Evolutionary conservation across 805 yeast species (phyloP).

Genomic region (Diddensiella santjacobensis): DNA sequence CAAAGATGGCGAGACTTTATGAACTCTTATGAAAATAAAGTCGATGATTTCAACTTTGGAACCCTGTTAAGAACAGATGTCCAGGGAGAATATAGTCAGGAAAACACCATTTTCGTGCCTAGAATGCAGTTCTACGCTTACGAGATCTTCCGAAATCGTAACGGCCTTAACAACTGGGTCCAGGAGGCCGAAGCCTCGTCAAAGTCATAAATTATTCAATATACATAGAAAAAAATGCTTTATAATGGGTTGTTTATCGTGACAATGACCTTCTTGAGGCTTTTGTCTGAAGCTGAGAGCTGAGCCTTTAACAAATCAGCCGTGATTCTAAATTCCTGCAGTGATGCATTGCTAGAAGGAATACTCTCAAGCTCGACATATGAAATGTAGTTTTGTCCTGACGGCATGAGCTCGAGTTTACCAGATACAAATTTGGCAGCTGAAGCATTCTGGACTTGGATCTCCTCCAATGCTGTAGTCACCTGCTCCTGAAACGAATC

Average conservation of each 20-base stretch:
- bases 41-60: constrained; percentile 94
- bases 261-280: constrained; percentile 5
- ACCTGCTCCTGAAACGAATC: constrained; percentile 12
- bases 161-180: constrained; percentile 90
- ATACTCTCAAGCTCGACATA: constrained; percentile 7
- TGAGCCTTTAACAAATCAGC: neutral
- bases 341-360: neutral
- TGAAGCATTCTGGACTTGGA: constrained; percentile 1
- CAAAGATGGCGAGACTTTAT: constrained; percentile 87
- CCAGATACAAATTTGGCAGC: constrained; percentile 12
- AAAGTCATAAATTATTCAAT: too few relatives aligned
- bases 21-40: constrained; percentile 69
- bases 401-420: constrained; percentile 22
- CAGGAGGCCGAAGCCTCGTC: neutral
- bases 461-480: constrained; percentile 12
- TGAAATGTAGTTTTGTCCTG: constrained; percentile 22
- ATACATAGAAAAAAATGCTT: too few relatives aligned
- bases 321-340: neutral
- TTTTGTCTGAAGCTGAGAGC: constrained; percentile 7
- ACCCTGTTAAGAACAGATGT: constrained; percentile 78
- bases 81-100: constrained; percentile 71
- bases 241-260: constrained; percentile 11
- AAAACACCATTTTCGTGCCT: constrained; percentile 80
- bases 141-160: constrained; percentile 89
- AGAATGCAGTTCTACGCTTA: constrained; percentile 93